Evolutionary conservation across 83 land plant species (phyloP).

Genomic region (Picea engelmannii): DNA sequence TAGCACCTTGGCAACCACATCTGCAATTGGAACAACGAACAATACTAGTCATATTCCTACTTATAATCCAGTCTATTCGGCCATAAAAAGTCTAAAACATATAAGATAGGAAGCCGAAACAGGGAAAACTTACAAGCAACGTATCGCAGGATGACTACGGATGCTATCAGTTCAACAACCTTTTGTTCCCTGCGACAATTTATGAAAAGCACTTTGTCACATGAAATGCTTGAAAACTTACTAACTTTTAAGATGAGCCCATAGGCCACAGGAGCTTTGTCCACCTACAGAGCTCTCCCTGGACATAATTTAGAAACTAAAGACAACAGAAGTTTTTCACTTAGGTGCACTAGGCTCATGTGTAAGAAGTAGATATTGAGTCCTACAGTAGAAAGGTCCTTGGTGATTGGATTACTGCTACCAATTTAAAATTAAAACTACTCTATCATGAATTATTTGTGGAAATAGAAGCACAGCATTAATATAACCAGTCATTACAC

Average conservation of each 20-base stretch:
- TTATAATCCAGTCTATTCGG: neutral
- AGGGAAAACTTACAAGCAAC: constrained; percentile 35
- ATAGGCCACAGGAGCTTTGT: no score
- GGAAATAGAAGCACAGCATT: no score
- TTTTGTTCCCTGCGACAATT: constrained; percentile 39
- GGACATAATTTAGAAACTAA: neutral
- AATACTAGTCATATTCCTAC: neutral
- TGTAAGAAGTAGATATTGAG: neutral
- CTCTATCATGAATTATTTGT: no score
- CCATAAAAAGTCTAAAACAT: neutral
- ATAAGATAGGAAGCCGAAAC: neutral
- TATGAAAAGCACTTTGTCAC: neutral
- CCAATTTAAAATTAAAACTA: no score
- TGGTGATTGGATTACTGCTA: neutral
- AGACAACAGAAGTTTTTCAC: neutral
- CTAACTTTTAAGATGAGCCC: no score
- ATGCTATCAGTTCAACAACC: constrained; percentile 17
- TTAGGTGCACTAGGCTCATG: neutral
- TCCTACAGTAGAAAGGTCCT: neutral
- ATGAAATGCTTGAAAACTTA: neutral
- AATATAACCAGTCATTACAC: no score
- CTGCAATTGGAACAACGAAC: constrained; percentile 28
- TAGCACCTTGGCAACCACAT: constrained; percentile 25
- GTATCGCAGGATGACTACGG: constrained; percentile 13
- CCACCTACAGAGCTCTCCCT: neutral